These are phyloP conservation scores for Brassica incana DNA, from an alignment of 345 rosid species.

Conservation along the genomic window DNA sequence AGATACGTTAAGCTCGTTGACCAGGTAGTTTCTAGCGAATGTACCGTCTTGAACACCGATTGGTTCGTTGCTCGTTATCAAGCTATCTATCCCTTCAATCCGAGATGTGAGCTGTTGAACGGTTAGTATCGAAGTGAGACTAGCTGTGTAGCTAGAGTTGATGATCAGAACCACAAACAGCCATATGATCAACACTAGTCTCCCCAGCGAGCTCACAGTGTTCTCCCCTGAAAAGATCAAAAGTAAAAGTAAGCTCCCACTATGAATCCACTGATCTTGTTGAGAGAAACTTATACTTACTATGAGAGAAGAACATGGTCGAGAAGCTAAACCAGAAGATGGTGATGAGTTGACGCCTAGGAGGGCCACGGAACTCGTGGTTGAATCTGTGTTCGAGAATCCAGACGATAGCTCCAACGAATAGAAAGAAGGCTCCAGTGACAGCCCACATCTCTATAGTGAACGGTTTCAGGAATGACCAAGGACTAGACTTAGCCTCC, in stretches of 20 bases:
- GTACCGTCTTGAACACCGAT: conserved; percentile 96
- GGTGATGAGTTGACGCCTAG: conserved; percentile 81
- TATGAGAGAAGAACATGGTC: conserved; percentile 95
- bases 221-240: conserved; percentile 67
- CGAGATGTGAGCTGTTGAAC: conserved; percentile 83
- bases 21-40: conserved; percentile 76
- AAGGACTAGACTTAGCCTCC: conserved; percentile 69
- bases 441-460: conserved; percentile 87
- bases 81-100: conserved; percentile 78
- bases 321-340: conserved; percentile 97
- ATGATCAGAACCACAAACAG: conserved; percentile 88
- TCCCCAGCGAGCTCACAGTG: conserved; percentile 80
- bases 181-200: conserved; percentile 89
- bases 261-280: neutral
- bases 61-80: conserved; percentile 64
- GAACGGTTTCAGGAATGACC: conserved; percentile 98
- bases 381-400: conserved; percentile 93
- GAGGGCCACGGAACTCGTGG: conserved; percentile 85
- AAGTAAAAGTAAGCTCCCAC: conserved; percentile 2
- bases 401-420: conserved; percentile 93
- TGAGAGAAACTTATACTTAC: conserved; percentile 47
- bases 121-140: conserved; percentile 91
- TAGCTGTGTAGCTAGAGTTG: conserved; percentile 98
- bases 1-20: conserved; percentile 80
- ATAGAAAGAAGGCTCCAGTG: conserved; percentile 81